Conservation (phyloP, 345 rosid genomes). For the Corymbia maculata region DNA sequence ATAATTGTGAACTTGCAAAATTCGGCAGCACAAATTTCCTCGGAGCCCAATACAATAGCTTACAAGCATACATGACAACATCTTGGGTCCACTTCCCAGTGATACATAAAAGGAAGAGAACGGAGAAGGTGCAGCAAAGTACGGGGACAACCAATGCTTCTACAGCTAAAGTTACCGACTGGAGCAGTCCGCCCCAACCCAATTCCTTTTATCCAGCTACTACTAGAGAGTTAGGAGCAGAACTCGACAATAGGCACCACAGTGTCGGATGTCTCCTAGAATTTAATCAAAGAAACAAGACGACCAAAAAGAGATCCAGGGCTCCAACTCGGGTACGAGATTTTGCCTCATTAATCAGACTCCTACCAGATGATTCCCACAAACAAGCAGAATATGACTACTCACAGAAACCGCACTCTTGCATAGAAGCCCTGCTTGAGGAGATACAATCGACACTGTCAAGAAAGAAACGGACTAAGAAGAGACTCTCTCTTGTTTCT, state of each 20-base stretch:
- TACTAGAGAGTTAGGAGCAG: slow-evolving; percentile 8
- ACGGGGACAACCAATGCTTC: not conserved
- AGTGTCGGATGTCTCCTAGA: slow-evolving; percentile 5
- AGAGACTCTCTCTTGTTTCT: slow-evolving; percentile 14
- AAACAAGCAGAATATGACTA: slow-evolving; percentile 7
- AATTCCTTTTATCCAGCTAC: slow-evolving; percentile 7
- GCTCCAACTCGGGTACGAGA: slow-evolving; percentile 30
- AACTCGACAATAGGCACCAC: slow-evolving; percentile 19
- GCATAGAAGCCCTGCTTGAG: slow-evolving; percentile 24
- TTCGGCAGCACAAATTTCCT: slow-evolving; percentile 11
- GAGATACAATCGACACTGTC: slow-evolving; percentile 16
- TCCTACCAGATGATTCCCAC: slow-evolving; percentile 1
- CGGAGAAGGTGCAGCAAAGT: slow-evolving; percentile 24
- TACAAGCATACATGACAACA: slow-evolving; percentile 15
- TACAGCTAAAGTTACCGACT: not conserved
- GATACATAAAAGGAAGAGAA: slow-evolving; percentile 33
- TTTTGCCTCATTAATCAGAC: slow-evolving; percentile 25
- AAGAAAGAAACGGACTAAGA: slow-evolving; percentile 43
- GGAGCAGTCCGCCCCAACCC: slow-evolving; percentile 2
- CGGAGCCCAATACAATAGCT: slow-evolving; percentile 27
- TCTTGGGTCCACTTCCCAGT: slow-evolving; percentile 17
- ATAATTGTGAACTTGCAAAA: slow-evolving; percentile 1
- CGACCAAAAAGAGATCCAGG: slow-evolving; percentile 48
- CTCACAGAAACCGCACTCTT: slow-evolving; percentile 7
- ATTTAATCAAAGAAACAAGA: slow-evolving; percentile 17